These are phyloP conservation scores for Colletotrichum orbiculare DNA, from an alignment of 2,329 filamentous ascomycete genomes.

Conservation along the genomic window DNA sequence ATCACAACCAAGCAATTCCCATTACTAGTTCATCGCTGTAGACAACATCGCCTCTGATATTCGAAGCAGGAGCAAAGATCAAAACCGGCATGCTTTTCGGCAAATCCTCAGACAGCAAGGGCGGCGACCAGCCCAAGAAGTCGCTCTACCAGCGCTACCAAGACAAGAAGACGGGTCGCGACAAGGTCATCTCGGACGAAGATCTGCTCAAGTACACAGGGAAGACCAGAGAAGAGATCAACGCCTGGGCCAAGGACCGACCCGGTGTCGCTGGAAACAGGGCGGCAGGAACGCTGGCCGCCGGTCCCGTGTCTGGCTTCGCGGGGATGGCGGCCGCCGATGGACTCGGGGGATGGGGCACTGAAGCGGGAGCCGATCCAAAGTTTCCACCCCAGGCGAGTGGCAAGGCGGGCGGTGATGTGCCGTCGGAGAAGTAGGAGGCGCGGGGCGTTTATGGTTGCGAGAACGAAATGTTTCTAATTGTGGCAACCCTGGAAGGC, in stretches of 20 bases:
- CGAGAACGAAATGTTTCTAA: constrained; percentile 11
- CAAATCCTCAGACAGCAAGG: constrained; percentile 11
- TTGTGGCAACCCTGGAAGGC: neutral
- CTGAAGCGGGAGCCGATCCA: constrained; percentile 43
- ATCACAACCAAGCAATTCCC: no score
- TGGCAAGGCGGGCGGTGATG: constrained; percentile 18
- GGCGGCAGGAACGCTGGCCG: constrained; percentile 46
- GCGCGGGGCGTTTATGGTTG: neutral
- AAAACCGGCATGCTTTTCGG: constrained; percentile 16
- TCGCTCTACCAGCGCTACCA: constrained; percentile 47
- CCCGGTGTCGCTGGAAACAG: constrained; percentile 55
- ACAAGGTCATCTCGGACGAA: constrained; percentile 48
- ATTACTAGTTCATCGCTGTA: no score
- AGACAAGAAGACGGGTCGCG: constrained; percentile 44
- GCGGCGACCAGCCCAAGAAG: constrained; percentile 39
- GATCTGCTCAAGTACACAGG: constrained; percentile 55
- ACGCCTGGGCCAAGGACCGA: constrained; percentile 49
- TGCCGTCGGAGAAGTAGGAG: constrained; percentile 5
- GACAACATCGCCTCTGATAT: no score
- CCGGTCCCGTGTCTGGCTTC: constrained; percentile 46
- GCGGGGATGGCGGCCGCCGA: constrained; percentile 43
- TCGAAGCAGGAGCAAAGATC: neutral
- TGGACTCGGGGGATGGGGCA: constrained; percentile 50
- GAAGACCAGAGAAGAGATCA: constrained; percentile 46
- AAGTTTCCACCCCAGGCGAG: constrained; percentile 48